Conservation (phyloP, 805 yeast species). For the Jamesozyma hellenica region DNA sequence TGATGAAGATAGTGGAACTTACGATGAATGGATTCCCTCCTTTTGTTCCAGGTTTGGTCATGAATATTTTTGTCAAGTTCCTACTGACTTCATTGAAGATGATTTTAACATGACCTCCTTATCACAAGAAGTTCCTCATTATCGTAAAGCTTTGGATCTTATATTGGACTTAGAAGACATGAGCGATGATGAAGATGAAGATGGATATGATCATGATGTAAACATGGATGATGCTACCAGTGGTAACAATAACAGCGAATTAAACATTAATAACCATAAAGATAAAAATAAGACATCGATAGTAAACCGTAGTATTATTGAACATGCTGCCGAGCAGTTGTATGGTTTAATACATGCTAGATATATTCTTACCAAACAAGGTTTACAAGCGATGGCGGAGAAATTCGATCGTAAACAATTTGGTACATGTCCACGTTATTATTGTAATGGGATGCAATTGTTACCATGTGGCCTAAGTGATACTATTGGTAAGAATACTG, state of each 20-base stretch:
- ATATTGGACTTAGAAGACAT: constrained; percentile 69
- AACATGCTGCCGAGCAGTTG: constrained; percentile 82
- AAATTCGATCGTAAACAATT: constrained; percentile 83
- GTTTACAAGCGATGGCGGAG: constrained; percentile 84
- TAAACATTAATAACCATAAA: constrained; percentile 6
- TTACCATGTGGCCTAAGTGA: constrained; percentile 90
- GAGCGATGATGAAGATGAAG: constrained; percentile 31
- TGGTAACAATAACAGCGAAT: constrained; percentile 9
- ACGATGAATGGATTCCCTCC: constrained; percentile 71
- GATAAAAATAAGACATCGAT: constrained; percentile 29
- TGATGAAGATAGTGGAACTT: constrained; percentile 25
- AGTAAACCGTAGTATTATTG: constrained; percentile 53
- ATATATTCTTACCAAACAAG: constrained; percentile 79
- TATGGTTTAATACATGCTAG: constrained; percentile 94
- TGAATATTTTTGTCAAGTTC: constrained; percentile 85
- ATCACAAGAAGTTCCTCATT: constrained; percentile 75
- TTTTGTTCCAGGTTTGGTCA: constrained; percentile 74
- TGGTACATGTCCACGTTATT: constrained; percentile 84
- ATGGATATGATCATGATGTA: constrained; percentile 11
- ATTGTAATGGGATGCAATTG: constrained; percentile 81
- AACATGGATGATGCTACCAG: constrained; percentile 6
- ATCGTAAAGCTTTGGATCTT: constrained; percentile 83
- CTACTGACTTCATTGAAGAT: constrained; percentile 89
- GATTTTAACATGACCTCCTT: constrained; percentile 93
- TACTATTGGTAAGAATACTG: constrained; percentile 84